Evolutionary conservation across 1,284 basidiomycete genomes (phyloP).

Genomic region (Puccinia hordei): DNA sequence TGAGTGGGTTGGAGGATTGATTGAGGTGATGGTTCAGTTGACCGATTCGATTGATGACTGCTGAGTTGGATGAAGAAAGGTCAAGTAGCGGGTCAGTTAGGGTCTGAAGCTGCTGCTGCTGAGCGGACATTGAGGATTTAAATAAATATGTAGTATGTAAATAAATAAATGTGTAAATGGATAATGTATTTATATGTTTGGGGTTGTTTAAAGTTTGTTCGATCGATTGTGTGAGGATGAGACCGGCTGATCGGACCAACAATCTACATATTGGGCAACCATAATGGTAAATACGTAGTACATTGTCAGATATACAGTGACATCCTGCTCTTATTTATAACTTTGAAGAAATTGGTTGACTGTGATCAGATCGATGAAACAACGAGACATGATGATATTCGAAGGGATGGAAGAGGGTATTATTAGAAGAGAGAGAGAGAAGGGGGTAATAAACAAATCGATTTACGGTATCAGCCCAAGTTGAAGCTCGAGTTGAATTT

Average conservation of each 20-base stretch:
- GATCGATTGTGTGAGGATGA: neutral
- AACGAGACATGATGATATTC: too few species aligned
- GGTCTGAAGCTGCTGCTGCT: too few species aligned
- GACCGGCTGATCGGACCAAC: neutral
- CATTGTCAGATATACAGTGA: neutral
- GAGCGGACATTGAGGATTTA: neutral
- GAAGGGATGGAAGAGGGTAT: neutral
- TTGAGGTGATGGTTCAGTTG: slow-evolving; percentile 32
- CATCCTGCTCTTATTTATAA: neutral
- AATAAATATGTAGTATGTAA: neutral
- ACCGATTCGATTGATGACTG: slow-evolving; percentile 31
- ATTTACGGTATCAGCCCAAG: neutral
- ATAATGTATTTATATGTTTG: too few species aligned
- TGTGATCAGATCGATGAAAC: neutral
- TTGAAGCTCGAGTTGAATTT: neutral
- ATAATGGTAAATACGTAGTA: neutral
- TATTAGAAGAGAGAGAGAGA: neutral
- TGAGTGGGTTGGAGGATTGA: neutral
- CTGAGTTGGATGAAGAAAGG: neutral
- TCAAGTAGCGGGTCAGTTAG: slow-evolving; percentile 5
- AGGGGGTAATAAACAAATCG: neutral
- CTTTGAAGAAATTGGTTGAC: too few species aligned
- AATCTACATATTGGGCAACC: too few species aligned
- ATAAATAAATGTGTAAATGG: too few species aligned
- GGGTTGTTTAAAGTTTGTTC: neutral